A percentile compares a stretch with the other conserved stretches of the same genome.
Evolutionary conservation across 139 green algal genomes (phyloP).

Genomic region (Tetradesmus obliquus): DNA sequence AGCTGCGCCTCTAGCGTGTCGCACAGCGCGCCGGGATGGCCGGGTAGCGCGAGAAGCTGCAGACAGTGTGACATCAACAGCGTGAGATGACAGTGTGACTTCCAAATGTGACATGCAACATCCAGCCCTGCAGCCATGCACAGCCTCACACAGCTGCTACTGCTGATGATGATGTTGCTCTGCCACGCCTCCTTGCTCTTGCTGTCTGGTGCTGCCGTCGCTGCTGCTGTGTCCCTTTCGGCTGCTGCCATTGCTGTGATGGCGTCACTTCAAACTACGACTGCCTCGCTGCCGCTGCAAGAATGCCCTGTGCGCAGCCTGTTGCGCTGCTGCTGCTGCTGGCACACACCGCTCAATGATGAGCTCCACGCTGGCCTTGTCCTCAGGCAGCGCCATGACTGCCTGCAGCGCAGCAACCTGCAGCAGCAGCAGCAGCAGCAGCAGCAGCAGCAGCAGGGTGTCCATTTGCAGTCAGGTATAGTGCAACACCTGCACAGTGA

Average conservation of each 20-base stretch:
- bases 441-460: background rate
- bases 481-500: background rate
- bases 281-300: too few relatives aligned
- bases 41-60: slow-evolving; percentile 33
- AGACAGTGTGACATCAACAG: background rate
- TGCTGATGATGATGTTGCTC: background rate
- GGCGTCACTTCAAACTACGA: too few relatives aligned
- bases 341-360: slow-evolving; percentile 39
- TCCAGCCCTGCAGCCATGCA: background rate
- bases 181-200: background rate
- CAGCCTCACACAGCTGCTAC: background rate
- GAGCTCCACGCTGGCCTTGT: slow-evolving; percentile 20
- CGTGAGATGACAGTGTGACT: background rate
- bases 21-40: slow-evolving; percentile 17
- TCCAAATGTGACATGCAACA: background rate
- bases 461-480: background rate
- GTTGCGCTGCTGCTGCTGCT: background rate
- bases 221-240: too few relatives aligned
- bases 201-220: too few relatives aligned
- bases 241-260: too few relatives aligned
- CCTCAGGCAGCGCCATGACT: slow-evolving; percentile 34
- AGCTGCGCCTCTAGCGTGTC: slow-evolving; percentile 33
- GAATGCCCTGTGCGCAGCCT: too few relatives aligned
- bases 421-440: background rate
- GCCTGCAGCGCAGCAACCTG: slow-evolving; percentile 39